Conservation (phyloP, 2,329 filamentous ascomycete species). For the Seiridium cupressi region DNA sequence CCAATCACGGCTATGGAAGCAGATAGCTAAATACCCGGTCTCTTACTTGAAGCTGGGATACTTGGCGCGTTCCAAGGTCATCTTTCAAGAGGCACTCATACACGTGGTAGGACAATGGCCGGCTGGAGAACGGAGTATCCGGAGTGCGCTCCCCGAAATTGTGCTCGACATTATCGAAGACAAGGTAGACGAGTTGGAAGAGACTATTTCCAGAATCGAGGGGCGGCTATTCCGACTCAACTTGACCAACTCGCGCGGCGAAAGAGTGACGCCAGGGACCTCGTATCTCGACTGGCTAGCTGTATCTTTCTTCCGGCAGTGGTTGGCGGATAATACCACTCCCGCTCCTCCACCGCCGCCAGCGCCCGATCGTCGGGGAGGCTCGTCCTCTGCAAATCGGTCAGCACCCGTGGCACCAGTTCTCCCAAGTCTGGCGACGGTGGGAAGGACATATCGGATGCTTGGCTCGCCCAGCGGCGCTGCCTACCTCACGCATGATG, state of each 20-base stretch:
- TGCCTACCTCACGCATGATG: conserved; percentile 77
- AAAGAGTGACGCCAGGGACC: conserved; percentile 76
- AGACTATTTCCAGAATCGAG: conserved; percentile 77
- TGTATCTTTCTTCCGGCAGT: conserved; percentile 84
- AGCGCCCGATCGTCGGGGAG: conserved; percentile 9
- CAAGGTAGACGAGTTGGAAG: conserved; percentile 88
- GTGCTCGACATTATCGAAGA: conserved; percentile 92
- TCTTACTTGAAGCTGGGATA: conserved; percentile 89
- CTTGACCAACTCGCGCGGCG: conserved; percentile 75
- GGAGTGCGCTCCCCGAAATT: conserved; percentile 67
- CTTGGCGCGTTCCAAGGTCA: conserved; percentile 77
- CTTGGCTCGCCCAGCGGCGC: conserved; percentile 62
- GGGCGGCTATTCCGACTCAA: conserved; percentile 78
- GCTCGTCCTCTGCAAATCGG: conserved; percentile 22
- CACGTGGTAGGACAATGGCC: conserved; percentile 97
- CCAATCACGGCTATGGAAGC: conserved; percentile 87
- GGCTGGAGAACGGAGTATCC: conserved; percentile 71
- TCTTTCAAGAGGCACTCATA: conserved; percentile 83
- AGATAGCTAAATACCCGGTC: conserved; percentile 94
- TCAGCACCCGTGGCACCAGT: conserved; percentile 32
- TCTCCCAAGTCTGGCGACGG: conserved; percentile 48
- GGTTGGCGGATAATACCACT: conserved; percentile 87
- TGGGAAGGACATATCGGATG: conserved; percentile 74
- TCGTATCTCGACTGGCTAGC: conserved; percentile 89
- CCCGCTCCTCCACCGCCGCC: conserved; percentile 44